Evolutionary conservation across 495 filamentous ascomycete species (phyloP), one percentile per base, ranked within the genome.

Genomic region (Articulospora tetracladia): DNA sequence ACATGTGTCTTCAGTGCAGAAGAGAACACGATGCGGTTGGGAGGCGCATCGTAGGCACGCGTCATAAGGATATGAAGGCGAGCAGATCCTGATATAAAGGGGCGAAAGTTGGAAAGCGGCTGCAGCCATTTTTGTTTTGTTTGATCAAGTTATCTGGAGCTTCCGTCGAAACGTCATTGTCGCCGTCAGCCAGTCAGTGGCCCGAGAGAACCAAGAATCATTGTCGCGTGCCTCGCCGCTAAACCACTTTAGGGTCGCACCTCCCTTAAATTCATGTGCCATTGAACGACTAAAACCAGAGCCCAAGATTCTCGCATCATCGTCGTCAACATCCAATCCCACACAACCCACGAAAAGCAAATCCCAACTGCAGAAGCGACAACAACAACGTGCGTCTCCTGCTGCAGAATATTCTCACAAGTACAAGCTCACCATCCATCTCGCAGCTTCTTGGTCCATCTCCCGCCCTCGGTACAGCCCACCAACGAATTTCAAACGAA

Each of bases 191-290:
- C 53, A 41, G 28, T 15, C 25, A 32, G 4, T 13, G 41, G 25
- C 27, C 44, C 56, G 19, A 36, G 22, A 19, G 53, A 53, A 28
- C 23, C 23, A 53, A 32, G 25, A 53, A 48, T 27, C 44, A 49
- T 24, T 47, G 54, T 62, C 60, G 60, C 36, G 55, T 57, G 54
- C 51, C 24, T 36, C 46, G n/a, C 15, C 49, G 22, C 54, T 57
- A 53, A 49, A 1, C 56, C 56, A 34, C 39, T 51, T 65, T 49
- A 30, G 63, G 63, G 20, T 55, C 59, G 53, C 51, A 25, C 55
- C 59, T 55, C 41, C 54, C 50, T 30, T 57, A 56, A 58, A 55
- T 52, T 55, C 55, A 58, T 62, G 53, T 61, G 54, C 58, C 24
- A 61, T 47, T 25, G 20, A 50, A 20, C 48, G 24, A 57, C 39